Conservation (phyloP, 75 land plant genomes). For the Pseudotsuga menziesii region DNA sequence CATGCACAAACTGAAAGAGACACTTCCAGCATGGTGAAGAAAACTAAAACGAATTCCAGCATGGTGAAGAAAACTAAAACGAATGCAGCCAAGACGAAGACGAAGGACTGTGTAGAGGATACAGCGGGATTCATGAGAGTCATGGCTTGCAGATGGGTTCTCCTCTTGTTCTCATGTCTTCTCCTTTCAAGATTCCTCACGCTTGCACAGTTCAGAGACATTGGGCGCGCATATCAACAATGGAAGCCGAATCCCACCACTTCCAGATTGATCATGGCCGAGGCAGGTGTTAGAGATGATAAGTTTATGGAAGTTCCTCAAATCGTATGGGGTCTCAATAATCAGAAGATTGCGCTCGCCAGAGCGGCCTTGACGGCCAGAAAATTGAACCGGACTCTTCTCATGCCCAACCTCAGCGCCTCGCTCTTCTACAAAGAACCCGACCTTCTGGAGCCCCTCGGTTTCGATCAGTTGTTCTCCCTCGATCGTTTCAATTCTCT, state of each 20-base stretch:
- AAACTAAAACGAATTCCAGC: no score
- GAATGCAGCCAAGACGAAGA: no score
- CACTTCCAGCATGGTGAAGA: no score
- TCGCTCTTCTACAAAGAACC: slow-evolving; percentile 71
- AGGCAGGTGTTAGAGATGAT: slow-evolving; percentile 14
- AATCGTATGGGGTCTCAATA: slow-evolving; percentile 92
- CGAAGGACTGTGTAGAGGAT: no score
- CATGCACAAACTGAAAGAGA: no score
- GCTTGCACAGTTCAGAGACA: not conserved
- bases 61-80: no score
- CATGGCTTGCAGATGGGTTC: not conserved
- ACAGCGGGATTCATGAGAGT: no score
- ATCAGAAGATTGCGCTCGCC: slow-evolving; percentile 94
- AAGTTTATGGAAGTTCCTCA: slow-evolving; percentile 86
- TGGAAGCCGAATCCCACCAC: not conserved
- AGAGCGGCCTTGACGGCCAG: slow-evolving; percentile 87
- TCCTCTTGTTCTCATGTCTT: not conserved
- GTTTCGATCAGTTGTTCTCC: slow-evolving; percentile 70
- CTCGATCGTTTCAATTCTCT: slow-evolving; percentile 57
- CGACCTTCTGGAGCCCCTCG: slow-evolving; percentile 51
- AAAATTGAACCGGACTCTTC: slow-evolving; percentile 73
- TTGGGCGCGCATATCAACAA: not conserved
- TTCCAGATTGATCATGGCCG: not conserved
- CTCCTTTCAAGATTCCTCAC: not conserved
- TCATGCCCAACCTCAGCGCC: slow-evolving; percentile 83